phyloP scores from a whole-genome alignment of 768 basidiomycete genomes.

The Paxillus ammoniavirescens region DNA sequence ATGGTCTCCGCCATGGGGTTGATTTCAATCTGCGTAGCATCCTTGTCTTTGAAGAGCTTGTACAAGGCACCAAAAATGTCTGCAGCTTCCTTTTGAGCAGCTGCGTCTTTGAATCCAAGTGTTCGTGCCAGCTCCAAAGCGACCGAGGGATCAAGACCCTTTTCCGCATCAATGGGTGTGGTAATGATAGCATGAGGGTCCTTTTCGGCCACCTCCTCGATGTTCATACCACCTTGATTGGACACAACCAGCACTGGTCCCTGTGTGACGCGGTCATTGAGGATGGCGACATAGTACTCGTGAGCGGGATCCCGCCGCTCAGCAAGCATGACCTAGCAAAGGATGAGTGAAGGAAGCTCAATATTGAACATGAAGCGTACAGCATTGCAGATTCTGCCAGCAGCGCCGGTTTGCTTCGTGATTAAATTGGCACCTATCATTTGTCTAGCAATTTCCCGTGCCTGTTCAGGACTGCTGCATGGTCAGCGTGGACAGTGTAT shows the following conservation, averaged over 20 bases:
- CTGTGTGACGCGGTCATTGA: conserved; percentile 89
- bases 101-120: conserved; percentile 79
- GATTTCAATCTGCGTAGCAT: conserved; percentile 99
- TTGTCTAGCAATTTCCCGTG: conserved; percentile 80
- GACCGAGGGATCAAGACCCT: conserved; percentile 69
- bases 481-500: conserved; percentile 6
- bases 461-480: conserved; percentile 72
- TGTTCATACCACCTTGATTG: conserved; percentile 98
- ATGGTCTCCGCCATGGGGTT: conserved; percentile 93
- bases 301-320: conserved; percentile 91
- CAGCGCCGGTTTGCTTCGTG: conserved; percentile 97
- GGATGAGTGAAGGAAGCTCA: conserved; percentile 12
- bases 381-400: conserved; percentile 91
- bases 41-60: conserved; percentile 97
- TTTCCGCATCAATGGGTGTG: conserved; percentile 82
- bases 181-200: conserved; percentile 95
- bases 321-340: conserved; percentile 88
- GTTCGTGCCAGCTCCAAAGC: conserved; percentile 82
- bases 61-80: conserved; percentile 93
- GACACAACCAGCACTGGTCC: conserved; percentile 94
- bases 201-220: conserved; percentile 97
- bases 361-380: conserved; percentile 43
- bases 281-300: conserved; percentile 96
- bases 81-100: conserved; percentile 80
- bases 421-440: conserved; percentile 96